Base-by-base conservation (phyloP, 2,329 filamentous ascomycete genomes). In the Arthrobotrys musiformis region DNA sequence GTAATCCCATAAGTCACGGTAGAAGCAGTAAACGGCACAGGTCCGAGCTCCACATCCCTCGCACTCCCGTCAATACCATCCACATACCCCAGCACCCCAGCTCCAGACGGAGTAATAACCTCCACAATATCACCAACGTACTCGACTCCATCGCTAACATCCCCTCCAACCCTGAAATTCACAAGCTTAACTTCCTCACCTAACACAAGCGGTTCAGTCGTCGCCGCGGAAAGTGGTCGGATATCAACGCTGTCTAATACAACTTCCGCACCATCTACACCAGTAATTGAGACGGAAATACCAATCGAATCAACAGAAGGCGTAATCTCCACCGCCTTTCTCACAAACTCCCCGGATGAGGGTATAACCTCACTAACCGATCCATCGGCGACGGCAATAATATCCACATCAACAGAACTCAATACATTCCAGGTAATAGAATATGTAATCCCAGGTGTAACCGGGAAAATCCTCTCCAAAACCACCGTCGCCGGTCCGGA, bases 381-480 rank as follows among this genome's bases (percentile, higher is more conserved):
- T 6, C 28, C 22, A 22, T 56, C 50, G 1, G 50, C 33, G 7
- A 22, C n/a, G 1, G 50, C 50, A 7, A n/a, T n/a, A n/a, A n/a
- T n/a, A n/a, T n/a, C n/a, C n/a, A n/a, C n/a, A n/a, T n/a, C n/a
- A n/a, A n/a, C n/a, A n/a, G n/a, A n/a, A n/a, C n/a, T n/a, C n/a
- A n/a, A n/a, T n/a, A 44, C 30, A 44, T 37, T 11, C 62, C 44
- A 67, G 1, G 30, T 67, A 2, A 67, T 67, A 8, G 46, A 54
- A 17, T 67, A 67, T 0, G 30, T 26, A 1, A 67, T 30, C 1
- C 62, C 62, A 0, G 62, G 33, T 3, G 19, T 67, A 3, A 48
- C 62, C 1, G 46, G 19, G 33, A 67, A 54, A 19, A 54, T 54
- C 1, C 46, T 30, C 0, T 30, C 6, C n/a, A 67, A 42, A 8